These are phyloP conservation scores for Boechera stricta DNA, from an alignment of 345 rosid genomes.

Conservation along the genomic window DNA sequence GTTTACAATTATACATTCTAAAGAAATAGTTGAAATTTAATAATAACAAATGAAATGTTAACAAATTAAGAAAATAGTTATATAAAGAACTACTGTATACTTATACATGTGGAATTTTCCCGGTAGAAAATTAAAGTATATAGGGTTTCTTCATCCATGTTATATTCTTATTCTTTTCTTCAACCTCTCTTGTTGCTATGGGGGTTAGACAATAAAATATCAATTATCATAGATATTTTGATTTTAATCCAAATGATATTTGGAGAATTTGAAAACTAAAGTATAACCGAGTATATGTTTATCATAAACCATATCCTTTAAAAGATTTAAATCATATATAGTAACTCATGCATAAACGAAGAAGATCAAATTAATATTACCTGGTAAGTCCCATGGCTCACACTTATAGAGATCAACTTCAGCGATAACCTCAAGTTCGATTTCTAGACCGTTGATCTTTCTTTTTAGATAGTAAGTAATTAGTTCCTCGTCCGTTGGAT, in stretches of 20 bases:
- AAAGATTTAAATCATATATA: background rate
- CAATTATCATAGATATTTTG: background rate
- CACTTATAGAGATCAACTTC: constrained; percentile 88
- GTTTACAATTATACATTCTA: background rate
- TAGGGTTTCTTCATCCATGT: constrained; percentile 46
- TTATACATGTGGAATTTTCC: constrained; percentile 23
- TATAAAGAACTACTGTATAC: background rate
- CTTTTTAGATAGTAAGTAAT: constrained; percentile 73
- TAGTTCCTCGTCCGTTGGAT: constrained; percentile 84
- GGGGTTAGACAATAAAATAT: constrained; percentile 8
- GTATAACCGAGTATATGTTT: background rate
- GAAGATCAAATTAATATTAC: constrained; percentile 33
- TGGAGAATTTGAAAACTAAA: background rate
- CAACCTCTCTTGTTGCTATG: constrained; percentile 29
- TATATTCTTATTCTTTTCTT: constrained; percentile 50
- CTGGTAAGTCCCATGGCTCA: constrained; percentile 91
- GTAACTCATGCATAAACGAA: background rate
- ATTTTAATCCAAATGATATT: constrained; percentile 2
- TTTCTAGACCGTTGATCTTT: constrained; percentile 67
- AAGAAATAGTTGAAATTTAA: background rate
- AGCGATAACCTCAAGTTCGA: constrained; percentile 74
- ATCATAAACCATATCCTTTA: background rate
- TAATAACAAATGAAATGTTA: background rate
- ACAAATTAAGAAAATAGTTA: background rate
- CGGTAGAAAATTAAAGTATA: constrained; percentile 30